Evolutionary conservation across 768 basidiomycete genomes (phyloP).

Genomic region (Pleurotus eryngii): DNA sequence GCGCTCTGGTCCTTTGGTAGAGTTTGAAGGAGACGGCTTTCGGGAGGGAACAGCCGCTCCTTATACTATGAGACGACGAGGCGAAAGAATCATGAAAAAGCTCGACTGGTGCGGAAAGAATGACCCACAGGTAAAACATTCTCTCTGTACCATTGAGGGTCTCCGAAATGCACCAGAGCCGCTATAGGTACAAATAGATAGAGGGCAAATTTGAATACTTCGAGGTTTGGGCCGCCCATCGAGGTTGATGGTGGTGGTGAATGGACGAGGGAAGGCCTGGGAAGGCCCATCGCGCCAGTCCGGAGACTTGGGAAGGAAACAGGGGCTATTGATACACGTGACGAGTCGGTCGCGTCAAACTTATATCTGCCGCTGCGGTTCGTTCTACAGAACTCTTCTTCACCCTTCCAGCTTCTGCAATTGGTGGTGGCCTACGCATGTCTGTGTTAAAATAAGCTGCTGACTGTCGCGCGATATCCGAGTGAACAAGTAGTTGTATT

Average conservation of each 20-base stretch:
- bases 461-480: too few relatives aligned
- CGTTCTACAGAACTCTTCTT: too few relatives aligned
- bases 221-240: constrained; percentile 78
- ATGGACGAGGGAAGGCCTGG: neutral
- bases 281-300: too few relatives aligned
- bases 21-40: constrained; percentile 43
- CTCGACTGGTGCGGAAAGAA: neutral
- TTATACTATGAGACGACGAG: constrained; percentile 49
- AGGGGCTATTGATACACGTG: too few relatives aligned
- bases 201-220: constrained; percentile 85
- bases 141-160: constrained; percentile 80
- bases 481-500: too few relatives aligned
- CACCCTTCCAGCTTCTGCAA: too few relatives aligned
- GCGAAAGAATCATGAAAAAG: neutral
- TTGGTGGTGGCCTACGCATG: too few relatives aligned
- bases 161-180: constrained; percentile 81
- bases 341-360: too few relatives aligned
- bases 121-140: constrained; percentile 68
- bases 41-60: constrained; percentile 65
- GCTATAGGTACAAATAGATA: constrained; percentile 84
- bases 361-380: too few relatives aligned
- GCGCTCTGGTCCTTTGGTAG: constrained; percentile 66
- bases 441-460: too few relatives aligned
- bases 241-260: neutral
- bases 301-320: too few relatives aligned